Evolutionary conservation across 1,139 yeast genomes (phyloP).

Genomic region (Hemisphaericaspora xylanilytica): DNA sequence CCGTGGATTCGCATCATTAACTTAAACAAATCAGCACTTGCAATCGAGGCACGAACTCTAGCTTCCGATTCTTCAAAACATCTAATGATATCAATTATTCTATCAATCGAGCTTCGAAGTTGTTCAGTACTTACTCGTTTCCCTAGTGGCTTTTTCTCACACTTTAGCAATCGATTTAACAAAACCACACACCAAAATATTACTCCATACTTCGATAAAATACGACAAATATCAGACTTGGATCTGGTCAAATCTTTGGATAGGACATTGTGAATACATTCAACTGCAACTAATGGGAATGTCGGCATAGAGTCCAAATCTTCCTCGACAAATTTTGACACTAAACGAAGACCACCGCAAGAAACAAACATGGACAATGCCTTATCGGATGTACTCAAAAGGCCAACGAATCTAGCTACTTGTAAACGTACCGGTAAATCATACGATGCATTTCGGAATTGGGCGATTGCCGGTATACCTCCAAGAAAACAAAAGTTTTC

Average conservation of each 20-base stretch:
- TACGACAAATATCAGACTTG: slow-evolving; percentile 55
- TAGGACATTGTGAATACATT: slow-evolving; percentile 45
- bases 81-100: slow-evolving; percentile 38
- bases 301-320: slow-evolving; percentile 47
- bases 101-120: slow-evolving; percentile 31
- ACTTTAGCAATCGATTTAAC: slow-evolving; percentile 28
- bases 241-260: slow-evolving; percentile 44
- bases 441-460: slow-evolving; percentile 38
- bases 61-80: slow-evolving; percentile 46
- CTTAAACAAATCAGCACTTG: slow-evolving; percentile 46
- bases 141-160: slow-evolving; percentile 3
- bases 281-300: slow-evolving; percentile 48
- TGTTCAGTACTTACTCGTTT: slow-evolving; percentile 19
- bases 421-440: slow-evolving; percentile 38
- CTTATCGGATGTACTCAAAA: slow-evolving; percentile 35
- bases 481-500: slow-evolving; percentile 57
- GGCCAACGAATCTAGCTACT: slow-evolving; percentile 44
- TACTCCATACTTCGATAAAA: slow-evolving; percentile 48
- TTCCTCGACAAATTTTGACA: slow-evolving; percentile 53
- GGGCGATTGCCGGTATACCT: slow-evolving; percentile 53
- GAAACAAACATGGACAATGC: slow-evolving; percentile 52
- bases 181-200: slow-evolving; percentile 50
- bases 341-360: slow-evolving; percentile 54
- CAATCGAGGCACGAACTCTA: slow-evolving; percentile 37
- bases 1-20: slow-evolving; percentile 41